phyloP scores from a whole-genome alignment of 129 eudicot genomes.

The Escallonia herrerae region DNA sequence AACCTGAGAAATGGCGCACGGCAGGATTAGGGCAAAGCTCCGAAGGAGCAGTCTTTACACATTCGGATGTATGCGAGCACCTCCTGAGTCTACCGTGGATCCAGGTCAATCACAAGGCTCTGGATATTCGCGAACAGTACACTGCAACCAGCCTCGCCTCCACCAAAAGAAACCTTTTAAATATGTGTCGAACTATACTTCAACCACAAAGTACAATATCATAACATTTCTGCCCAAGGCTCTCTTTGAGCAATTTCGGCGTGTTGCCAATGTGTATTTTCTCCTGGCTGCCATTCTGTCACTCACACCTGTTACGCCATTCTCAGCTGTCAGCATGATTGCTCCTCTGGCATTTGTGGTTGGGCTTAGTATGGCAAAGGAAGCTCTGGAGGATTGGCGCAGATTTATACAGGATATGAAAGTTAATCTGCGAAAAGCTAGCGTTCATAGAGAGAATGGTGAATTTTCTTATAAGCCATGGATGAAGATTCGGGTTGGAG shows the following conservation, averaged over 20 bases:
- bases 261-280: conserved; percentile 92
- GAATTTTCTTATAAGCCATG: conserved; percentile 59
- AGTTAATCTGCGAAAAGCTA: conserved; percentile 79
- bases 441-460: conserved; percentile 58
- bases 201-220: conserved; percentile 89
- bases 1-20: conserved; percentile 48
- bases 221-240: conserved; percentile 87
- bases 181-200: conserved; percentile 71
- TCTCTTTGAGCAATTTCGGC: conserved; percentile 90
- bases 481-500: conserved; percentile 87
- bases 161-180: conserved; percentile 73
- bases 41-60: conserved; percentile 82
- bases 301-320: conserved; percentile 78
- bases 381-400: conserved; percentile 92
- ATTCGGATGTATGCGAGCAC: conserved; percentile 59
- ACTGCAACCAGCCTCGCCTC: conserved; percentile 71
- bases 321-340: conserved; percentile 80
- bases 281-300: conserved; percentile 79
- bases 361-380: conserved; percentile 94
- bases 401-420: conserved; percentile 95
- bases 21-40: conserved; percentile 73
- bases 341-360: conserved; percentile 83
- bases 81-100: conserved; percentile 30
- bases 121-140: conserved; percentile 67
- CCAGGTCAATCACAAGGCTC: conserved; percentile 63